These are phyloP conservation scores for Pyronema omphalodes DNA, from an alignment of 495 filamentous ascomycete genomes.

Conservation along the genomic window DNA sequence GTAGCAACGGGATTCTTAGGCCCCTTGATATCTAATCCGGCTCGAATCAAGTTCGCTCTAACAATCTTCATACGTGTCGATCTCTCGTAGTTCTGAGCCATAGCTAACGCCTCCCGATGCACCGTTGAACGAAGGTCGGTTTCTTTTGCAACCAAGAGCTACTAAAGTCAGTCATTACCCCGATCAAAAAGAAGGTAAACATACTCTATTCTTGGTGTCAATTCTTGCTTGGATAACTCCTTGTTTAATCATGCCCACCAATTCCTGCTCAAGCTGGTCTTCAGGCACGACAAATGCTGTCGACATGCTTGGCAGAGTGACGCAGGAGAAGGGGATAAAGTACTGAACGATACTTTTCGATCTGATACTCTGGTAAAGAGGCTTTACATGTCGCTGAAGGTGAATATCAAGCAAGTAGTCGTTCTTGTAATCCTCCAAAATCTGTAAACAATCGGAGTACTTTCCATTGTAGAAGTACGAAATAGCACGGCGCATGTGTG, in stretches of 20 bases:
- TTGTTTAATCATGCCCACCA: conserved; percentile 54
- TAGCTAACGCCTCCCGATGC: conserved; percentile 45
- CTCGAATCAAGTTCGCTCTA: conserved; percentile 51
- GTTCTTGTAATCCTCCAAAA: conserved; percentile 57
- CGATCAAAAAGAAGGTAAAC: conserved; percentile 3
- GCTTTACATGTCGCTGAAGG: conserved; percentile 54
- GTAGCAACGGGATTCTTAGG: conserved; percentile 9
- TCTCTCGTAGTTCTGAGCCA: conserved; percentile 49
- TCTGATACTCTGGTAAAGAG: conserved; percentile 53
- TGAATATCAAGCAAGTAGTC: conserved; percentile 87
- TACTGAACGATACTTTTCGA: conserved; percentile 88
- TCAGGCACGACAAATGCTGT: conserved; percentile 32
- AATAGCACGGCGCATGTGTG: conserved; percentile 83
- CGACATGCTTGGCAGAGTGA: conserved; percentile 51
- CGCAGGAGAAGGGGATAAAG: conserved; percentile 58
- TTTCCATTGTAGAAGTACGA: conserved; percentile 71
- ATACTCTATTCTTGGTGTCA: conserved; percentile 58
- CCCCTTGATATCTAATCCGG: conserved; percentile 53
- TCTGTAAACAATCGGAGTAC: conserved; percentile 64
- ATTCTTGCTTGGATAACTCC: conserved; percentile 61
- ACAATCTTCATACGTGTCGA: conserved; percentile 57
- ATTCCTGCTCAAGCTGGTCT: conserved; percentile 31
- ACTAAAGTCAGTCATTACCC: conserved; percentile 6
- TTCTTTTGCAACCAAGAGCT: conserved; percentile 52
- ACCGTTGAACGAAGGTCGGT: conserved; percentile 45